Evolutionary conservation across 1,284 basidiomycete species (phyloP).

Genomic region (Cystobasidium sp.): DNA sequence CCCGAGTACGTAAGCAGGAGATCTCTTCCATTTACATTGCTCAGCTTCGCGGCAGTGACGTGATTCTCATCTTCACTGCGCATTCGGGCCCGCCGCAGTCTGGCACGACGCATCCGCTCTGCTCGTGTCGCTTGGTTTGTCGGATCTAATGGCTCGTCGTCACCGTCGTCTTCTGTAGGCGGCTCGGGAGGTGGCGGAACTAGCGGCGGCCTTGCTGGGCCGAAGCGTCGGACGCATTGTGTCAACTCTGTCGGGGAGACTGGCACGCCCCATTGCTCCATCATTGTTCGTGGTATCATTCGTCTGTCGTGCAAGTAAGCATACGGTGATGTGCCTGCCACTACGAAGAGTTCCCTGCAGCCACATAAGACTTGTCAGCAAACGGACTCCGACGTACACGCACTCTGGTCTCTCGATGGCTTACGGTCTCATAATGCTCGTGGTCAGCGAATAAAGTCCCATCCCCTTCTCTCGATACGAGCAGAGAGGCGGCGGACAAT

Average conservation of each 20-base stretch:
- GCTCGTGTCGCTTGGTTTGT: neutral
- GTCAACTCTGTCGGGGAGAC: constrained; percentile 61
- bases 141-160: constrained; percentile 4
- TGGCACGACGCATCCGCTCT: constrained; percentile 9
- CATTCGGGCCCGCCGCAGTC: constrained; percentile 1
- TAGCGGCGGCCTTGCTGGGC: constrained; percentile 58
- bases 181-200: constrained; percentile 1
- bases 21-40: constrained; percentile 52
- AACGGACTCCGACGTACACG: neutral
- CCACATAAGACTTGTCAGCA: neutral
- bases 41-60: constrained; percentile 55
- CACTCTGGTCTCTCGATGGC: neutral
- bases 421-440: constrained; percentile 59
- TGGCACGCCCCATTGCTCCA: constrained; percentile 73
- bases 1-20: constrained; percentile 54
- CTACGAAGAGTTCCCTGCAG: constrained; percentile 58
- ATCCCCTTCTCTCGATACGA: constrained; percentile 56
- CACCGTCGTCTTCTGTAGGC: constrained; percentile 14
- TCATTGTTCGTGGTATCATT: constrained; percentile 68
- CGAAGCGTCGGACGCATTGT: constrained; percentile 84
- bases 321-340: constrained; percentile 61
- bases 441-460: constrained; percentile 60
- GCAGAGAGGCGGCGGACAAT: constrained; percentile 72
- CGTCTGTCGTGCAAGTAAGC: constrained; percentile 88
- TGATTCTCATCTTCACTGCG: constrained; percentile 43